These are phyloP conservation scores for Micractinium conductrix DNA, from an alignment of 139 green algal species.

Conservation along the genomic window DNA sequence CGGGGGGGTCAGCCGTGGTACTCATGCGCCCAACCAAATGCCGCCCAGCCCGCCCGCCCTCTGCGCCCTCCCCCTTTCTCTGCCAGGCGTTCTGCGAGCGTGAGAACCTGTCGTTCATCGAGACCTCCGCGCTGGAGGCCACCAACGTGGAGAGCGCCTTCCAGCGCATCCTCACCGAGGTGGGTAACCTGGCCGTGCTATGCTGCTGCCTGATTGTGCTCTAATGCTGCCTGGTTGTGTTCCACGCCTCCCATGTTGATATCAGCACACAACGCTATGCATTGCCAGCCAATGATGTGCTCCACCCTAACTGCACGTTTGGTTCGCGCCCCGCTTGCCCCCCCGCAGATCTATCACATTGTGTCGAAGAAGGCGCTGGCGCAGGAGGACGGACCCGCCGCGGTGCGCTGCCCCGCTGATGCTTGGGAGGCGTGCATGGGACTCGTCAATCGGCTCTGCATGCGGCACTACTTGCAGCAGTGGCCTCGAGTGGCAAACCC, in stretches of 20 bases:
- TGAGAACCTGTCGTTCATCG: slow-evolving; percentile 97
- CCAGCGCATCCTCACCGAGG: slow-evolving; percentile 96
- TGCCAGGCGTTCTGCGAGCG: slow-evolving; percentile 86
- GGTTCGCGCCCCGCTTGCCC: no score
- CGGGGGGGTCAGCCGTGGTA: no score
- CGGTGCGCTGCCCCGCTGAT: slow-evolving; percentile 3
- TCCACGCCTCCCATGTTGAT: no score
- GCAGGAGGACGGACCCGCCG: slow-evolving; percentile 39
- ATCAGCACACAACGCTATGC: no score
- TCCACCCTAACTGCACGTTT: no score
- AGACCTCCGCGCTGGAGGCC: slow-evolving; percentile 97
- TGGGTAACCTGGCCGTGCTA: no score
- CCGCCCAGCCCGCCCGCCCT: no score
- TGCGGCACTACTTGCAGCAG: not conserved
- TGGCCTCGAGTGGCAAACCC: not conserved
- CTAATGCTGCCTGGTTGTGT: no score
- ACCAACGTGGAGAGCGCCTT: slow-evolving; percentile 99
- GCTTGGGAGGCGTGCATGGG: not conserved
- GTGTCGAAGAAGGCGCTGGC: slow-evolving; percentile 92
- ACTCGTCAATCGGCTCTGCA: no score
- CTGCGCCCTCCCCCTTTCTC: not conserved
- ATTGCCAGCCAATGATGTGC: no score
- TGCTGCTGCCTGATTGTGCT: no score
- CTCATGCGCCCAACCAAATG: no score
- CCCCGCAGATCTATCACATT: slow-evolving; percentile 99